Evolutionary conservation across 257 asterid genomes (phyloP).

Genomic region (Apocynum venetum): DNA sequence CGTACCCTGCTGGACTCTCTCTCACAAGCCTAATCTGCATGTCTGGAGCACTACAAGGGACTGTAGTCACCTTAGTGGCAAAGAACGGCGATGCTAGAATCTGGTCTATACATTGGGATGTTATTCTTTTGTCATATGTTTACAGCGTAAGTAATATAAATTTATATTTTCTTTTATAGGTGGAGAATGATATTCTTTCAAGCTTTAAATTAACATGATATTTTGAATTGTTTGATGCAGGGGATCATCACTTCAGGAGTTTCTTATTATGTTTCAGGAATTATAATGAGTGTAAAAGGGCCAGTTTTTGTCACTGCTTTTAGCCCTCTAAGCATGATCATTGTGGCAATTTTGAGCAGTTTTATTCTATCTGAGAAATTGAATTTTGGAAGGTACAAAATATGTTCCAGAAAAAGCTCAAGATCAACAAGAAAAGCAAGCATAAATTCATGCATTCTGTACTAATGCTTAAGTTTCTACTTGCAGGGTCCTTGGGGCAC

Average conservation of each 20-base stretch:
- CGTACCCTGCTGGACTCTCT: slow-evolving; percentile 60
- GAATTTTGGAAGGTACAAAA: slow-evolving; percentile 38
- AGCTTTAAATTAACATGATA: neutral
- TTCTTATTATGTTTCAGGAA: slow-evolving; percentile 42
- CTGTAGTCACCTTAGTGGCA: slow-evolving; percentile 40
- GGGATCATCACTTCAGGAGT: slow-evolving; percentile 50
- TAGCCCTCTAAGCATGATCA: slow-evolving; percentile 43
- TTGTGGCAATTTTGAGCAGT: slow-evolving; percentile 44
- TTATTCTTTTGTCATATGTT: slow-evolving; percentile 40
- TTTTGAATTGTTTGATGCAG: slow-evolving; percentile 29
- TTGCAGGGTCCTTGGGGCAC: slow-evolving; percentile 16
- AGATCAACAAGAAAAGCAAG: neutral
- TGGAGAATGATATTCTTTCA: neutral
- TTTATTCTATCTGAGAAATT: slow-evolving; percentile 37
- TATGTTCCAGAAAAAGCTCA: neutral
- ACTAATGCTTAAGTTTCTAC: neutral
- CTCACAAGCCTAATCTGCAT: slow-evolving; percentile 52
- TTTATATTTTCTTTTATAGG: neutral
- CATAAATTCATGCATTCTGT: neutral
- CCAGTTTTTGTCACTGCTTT: slow-evolving; percentile 49
- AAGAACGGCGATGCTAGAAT: slow-evolving; percentile 41
- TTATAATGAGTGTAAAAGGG: slow-evolving; percentile 41
- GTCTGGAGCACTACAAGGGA: slow-evolving; percentile 46
- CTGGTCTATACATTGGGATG: slow-evolving; percentile 57
- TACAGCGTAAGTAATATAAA: slow-evolving; percentile 43